Conservation (phyloP, 768 basidiomycete genomes). For the Tubosaeta brunneosetosa region DNA sequence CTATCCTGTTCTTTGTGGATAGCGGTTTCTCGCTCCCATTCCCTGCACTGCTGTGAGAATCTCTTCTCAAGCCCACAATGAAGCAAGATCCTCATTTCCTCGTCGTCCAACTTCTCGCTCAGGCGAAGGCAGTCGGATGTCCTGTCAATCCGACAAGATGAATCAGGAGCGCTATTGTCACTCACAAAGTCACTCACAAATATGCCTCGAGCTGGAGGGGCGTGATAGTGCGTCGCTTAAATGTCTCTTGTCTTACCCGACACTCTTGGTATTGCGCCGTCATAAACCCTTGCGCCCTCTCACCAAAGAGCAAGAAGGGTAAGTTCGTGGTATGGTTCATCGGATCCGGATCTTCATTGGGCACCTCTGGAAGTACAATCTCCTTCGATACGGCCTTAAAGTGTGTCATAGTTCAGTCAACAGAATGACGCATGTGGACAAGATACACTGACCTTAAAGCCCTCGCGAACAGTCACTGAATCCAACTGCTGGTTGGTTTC, state of each 20-base stretch:
- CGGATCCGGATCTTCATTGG: slow-evolving; percentile 3
- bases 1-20: neutral
- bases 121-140: slow-evolving; percentile 21
- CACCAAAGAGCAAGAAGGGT: slow-evolving; percentile 36
- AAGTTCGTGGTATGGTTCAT: too few relatives aligned
- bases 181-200: slow-evolving; percentile 17
- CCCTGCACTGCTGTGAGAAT: slow-evolving; percentile 17
- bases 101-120: slow-evolving; percentile 21
- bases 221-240: neutral
- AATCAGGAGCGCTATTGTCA: neutral
- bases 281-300: slow-evolving; percentile 39
- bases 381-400: slow-evolving; percentile 10
- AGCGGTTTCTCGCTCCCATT: slow-evolving; percentile 19
- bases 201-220: slow-evolving; percentile 9
- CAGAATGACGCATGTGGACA: too few relatives aligned
- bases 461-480: slow-evolving; percentile 37
- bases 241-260: slow-evolving; percentile 3
- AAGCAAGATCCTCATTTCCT: slow-evolving; percentile 25
- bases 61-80: slow-evolving; percentile 26
- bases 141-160: slow-evolving; percentile 9
- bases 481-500: slow-evolving; percentile 58
- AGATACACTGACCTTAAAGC: slow-evolving; percentile 39
- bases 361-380: slow-evolving; percentile 10
- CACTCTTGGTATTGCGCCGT: slow-evolving; percentile 19
- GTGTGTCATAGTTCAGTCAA: neutral